phyloP scores from a whole-genome alignment of 2,329 filamentous ascomycete genomes.

The Sporothrix euskadiensis region DNA sequence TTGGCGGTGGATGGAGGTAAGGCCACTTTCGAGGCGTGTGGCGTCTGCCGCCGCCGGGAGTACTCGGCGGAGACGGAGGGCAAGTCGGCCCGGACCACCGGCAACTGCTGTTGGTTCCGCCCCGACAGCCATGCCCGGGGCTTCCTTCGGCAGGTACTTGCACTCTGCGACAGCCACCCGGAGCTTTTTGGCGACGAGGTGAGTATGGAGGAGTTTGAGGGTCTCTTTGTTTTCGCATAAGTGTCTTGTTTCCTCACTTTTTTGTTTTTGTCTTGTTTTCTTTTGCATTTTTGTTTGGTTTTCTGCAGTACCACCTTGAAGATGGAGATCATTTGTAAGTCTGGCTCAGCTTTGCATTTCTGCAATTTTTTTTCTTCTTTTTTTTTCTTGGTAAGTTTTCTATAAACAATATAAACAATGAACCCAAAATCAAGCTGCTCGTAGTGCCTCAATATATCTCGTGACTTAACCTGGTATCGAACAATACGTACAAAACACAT shows the following conservation, averaged over 20 bases:
- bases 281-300: background rate
- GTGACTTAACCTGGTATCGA: background rate
- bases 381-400: background rate
- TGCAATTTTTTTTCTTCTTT: background rate
- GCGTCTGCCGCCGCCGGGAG: slow-evolving; percentile 16
- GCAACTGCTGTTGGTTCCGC: slow-evolving; percentile 26
- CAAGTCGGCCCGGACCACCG: background rate
- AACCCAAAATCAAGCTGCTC: background rate
- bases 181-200: slow-evolving; percentile 3
- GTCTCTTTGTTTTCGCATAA: background rate
- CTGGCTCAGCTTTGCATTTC: slow-evolving; percentile 9
- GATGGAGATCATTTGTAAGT: slow-evolving; percentile 12
- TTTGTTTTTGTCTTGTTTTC: background rate
- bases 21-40: slow-evolving; percentile 7
- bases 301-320: background rate
- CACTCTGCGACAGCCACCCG: slow-evolving; percentile 3
- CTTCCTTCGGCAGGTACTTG: background rate
- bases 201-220: background rate
- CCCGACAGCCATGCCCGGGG: background rate
- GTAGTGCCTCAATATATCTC: background rate
- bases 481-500: background rate
- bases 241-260: background rate
- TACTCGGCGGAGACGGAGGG: background rate
- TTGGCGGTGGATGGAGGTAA: background rate
- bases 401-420: background rate